Evolutionary conservation across 495 filamentous ascomycete genomes (phyloP), one percentile per base, ranked within the genome.

Genomic region (Neurospora intermedia): DNA sequence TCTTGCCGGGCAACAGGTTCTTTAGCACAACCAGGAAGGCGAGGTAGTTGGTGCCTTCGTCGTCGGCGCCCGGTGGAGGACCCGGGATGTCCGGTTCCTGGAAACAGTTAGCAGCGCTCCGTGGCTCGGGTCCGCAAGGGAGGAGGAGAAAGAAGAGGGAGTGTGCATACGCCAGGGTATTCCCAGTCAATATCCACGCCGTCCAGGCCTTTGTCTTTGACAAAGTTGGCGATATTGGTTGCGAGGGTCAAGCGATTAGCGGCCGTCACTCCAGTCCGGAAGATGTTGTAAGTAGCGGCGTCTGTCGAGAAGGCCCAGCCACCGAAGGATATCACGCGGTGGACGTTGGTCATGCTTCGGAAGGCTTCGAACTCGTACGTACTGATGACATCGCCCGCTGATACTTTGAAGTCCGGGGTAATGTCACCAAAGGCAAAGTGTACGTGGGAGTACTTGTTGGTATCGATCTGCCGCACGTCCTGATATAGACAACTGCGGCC

Each of bases 161-260:
- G 42, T 43, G 13, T 43, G 42, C 13, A 43, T 79, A 82, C 72
- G 8, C 79, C 80, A 7, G 84, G 84, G 66, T 85, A 84, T 69
- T 84, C 82, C 82, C 82, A 84, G 74, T 84, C 82, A 41, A 82
- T 48, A 73, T 84, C 79, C 18, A 80, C 66, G 6, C 82, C 81
- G 62, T 84, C 83, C 0, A 85, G 72, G 39, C 69, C 59, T 23
- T 82, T n/a, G 2, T 77, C 46, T 0, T 78, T 72, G n/a, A 81
- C 40, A 42, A 82, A 77, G 9, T 74, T 66, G 71, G 69, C 78
- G 10, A 82, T 18, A 72, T 79, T 82, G 42, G 35, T 75, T 7
- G 74, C 75, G 38, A 82, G 75, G 0, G 69, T 75, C 6, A 73
- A 43, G 0, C 78, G 72, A 46, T 82, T 80, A 6, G 72, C 77